Percentiles rank a stretch among this genome's conserved stretches.
Evolutionary conservation across 495 filamentous ascomycete genomes (phyloP).

Genomic region (Evernia prunastri): DNA sequence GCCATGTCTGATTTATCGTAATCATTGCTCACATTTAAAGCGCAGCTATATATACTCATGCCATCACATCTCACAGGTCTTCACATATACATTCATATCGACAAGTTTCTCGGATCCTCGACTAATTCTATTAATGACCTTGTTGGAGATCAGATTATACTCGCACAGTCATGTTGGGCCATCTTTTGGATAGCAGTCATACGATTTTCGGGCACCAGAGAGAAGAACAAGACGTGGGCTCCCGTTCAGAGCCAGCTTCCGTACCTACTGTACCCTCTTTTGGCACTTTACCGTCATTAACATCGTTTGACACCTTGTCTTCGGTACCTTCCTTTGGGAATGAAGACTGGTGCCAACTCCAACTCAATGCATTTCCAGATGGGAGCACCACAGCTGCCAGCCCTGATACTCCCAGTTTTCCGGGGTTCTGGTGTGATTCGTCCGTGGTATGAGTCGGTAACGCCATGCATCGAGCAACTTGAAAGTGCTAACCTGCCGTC

Average conservation of each 20-base stretch:
- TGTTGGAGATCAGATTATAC: background rate
- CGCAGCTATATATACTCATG: background rate
- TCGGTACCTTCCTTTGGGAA: background rate
- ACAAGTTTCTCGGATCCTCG: background rate
- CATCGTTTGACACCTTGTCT: background rate
- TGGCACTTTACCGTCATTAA: background rate
- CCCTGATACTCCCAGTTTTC: background rate
- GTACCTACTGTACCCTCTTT: background rate
- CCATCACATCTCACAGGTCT: background rate
- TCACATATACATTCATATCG: background rate
- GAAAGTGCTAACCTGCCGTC: slow-evolving; percentile 1
- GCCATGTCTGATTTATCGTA: background rate
- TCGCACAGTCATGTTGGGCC: background rate
- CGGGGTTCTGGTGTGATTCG: background rate
- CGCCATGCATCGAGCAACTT: background rate
- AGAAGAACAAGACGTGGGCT: background rate
- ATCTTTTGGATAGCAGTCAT: background rate
- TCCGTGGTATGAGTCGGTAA: background rate
- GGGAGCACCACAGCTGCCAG: slow-evolving; percentile 6
- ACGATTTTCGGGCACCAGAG: background rate
- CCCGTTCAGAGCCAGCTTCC: background rate
- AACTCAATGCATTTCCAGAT: background rate
- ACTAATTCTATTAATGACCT: too few species aligned
- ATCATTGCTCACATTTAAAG: background rate
- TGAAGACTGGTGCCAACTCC: slow-evolving; percentile 4